Conservation (phyloP, 1,139 yeast species). For the Debaryomyces singareniensis region DNA sequence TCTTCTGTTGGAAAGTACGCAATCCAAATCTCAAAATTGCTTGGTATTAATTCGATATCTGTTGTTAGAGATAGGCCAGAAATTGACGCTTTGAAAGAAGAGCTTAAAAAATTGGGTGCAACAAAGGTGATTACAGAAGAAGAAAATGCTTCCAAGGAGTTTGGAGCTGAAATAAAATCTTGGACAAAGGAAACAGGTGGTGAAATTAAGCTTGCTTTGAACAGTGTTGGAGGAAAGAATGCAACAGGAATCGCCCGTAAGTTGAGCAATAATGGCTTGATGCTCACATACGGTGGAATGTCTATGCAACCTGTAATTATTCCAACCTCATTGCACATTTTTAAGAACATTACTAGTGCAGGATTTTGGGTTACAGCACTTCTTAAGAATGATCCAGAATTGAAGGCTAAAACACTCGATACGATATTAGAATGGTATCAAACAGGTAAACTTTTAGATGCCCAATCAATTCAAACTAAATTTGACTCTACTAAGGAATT, state of each 20-base stretch:
- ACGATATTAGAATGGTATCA: constrained; percentile 64
- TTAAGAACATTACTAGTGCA: constrained; percentile 76
- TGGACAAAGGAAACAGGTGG: constrained; percentile 54
- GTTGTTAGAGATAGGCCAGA: constrained; percentile 84
- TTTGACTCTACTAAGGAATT: constrained; percentile 48
- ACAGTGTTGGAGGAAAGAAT: constrained; percentile 90
- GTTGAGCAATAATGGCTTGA: constrained; percentile 56
- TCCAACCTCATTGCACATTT: constrained; percentile 85
- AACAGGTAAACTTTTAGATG: constrained; percentile 54
- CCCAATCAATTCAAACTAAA: constrained; percentile 45
- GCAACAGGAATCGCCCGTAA: constrained; percentile 79
- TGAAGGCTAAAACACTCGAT: constrained; percentile 53
- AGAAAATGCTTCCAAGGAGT: constrained; percentile 64
- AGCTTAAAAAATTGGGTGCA: constrained; percentile 66
- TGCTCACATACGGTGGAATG: constrained; percentile 97
- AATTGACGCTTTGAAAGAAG: constrained; percentile 54
- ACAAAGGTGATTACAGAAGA: constrained; percentile 87
- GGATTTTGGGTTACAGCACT: constrained; percentile 94
- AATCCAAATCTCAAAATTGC: constrained; percentile 71
- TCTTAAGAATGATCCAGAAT: constrained; percentile 56
- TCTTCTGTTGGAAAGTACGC: constrained; percentile 96
- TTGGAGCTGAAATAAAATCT: constrained; percentile 52
- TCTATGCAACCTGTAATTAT: constrained; percentile 87
- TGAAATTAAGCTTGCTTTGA: constrained; percentile 68
- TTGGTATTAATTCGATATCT: constrained; percentile 78